Evolutionary conservation across 805 yeast genomes (phyloP).

Genomic region (Kuraishia ogatae): DNA sequence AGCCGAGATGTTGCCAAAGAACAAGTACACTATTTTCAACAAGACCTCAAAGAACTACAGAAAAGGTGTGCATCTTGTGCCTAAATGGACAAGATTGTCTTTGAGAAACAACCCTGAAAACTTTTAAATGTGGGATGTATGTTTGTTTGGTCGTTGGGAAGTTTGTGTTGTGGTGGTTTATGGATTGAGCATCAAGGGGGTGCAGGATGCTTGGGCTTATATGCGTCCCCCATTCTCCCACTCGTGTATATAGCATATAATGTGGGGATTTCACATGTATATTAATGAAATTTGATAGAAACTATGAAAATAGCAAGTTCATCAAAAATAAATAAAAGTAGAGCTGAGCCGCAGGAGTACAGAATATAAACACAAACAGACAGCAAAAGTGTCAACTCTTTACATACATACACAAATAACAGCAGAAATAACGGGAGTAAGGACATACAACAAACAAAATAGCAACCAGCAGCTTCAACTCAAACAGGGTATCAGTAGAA

Average conservation of each 20-base stretch:
- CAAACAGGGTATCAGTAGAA: neutral
- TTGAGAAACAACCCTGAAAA: constrained; percentile 73
- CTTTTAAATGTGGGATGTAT: constrained; percentile 28
- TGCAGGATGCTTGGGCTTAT: neutral
- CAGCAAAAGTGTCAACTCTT: too few relatives aligned
- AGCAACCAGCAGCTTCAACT: neutral
- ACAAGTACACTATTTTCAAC: constrained; percentile 83
- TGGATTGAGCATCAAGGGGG: neutral
- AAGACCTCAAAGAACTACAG: constrained; percentile 71
- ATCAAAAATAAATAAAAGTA: too few relatives aligned
- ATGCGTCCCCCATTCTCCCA: neutral
- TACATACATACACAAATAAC: too few relatives aligned
- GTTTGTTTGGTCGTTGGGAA: neutral
- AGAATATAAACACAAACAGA: too few relatives aligned
- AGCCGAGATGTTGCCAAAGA: constrained; percentile 65
- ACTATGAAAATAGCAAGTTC: neutral
- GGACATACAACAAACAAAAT: neutral
- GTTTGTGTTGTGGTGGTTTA: neutral
- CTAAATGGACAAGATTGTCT: constrained; percentile 85
- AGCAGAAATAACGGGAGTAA: neutral
- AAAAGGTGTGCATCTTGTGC: constrained; percentile 80
- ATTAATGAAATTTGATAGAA: neutral
- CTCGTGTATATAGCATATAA: neutral
- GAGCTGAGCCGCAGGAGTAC: too few relatives aligned
- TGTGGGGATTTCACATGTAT: neutral